Base-by-base conservation (phyloP, 768 basidiomycete species). In the Nevesoporus exiguus region DNA sequence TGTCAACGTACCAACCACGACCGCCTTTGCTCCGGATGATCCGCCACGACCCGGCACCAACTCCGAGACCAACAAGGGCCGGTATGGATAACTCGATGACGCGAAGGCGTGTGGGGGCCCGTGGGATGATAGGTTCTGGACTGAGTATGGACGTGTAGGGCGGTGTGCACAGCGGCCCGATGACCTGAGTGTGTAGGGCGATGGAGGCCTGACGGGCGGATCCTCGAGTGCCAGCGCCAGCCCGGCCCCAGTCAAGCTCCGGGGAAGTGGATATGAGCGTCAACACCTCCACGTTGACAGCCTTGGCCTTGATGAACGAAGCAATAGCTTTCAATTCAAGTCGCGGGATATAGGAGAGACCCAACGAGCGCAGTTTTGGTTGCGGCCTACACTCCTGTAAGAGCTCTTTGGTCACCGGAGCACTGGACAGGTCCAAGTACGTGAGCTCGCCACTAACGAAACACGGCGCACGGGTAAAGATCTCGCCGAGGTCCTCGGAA, bases 1-100 rank as follows among this genome's bases (percentile, higher is more conserved):
- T 82, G 68, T 98, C 90, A 47, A 95, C 92, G 64, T 93, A 97
- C 94, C 95, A 98, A 4, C 93, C 94, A 22, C 96, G 74, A 1
- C 93, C 88, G 8, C 96, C 96, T 68, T 97, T 97, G 64, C 91
- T 93, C 54, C 83, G 78, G n/a, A 98, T 77, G 55, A 90, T 87
- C 49, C 87, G 80, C 96, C 96, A 99, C 29, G 88, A 74, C 5
- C 86, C 89, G 0, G 85, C 90, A 5, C 92, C 93, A 1, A 79
- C 80, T 7, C 91, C 91, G 2, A 96, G 76, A 5, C 80, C 80
- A 44, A 81, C 76, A 6, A 98, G 78, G 60, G 91, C 77, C 21
- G 80, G 75, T 15, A 83, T 80, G 29, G 88, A 84, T 14, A 98
- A 74, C 71, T 99, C 96, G 50, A 99, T 80, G 27, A 97, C 90